Conservation (phyloP, 2,329 filamentous ascomycete genomes). For the Davidsoniella virescens region DNA sequence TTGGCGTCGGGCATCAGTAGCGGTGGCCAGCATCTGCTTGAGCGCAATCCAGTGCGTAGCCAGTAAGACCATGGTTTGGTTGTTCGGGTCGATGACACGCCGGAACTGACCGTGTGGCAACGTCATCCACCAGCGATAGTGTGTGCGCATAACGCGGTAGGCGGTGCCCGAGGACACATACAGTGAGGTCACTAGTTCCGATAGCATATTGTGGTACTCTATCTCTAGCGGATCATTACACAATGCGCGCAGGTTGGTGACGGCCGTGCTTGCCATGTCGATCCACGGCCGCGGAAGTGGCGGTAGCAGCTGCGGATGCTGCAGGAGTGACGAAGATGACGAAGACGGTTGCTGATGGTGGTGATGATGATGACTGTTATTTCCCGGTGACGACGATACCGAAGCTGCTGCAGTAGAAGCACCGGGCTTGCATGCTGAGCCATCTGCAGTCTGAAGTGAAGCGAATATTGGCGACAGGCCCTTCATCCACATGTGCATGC, state of each 20-base stretch:
- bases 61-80: slow-evolving; percentile 31
- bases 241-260: slow-evolving; percentile 28
- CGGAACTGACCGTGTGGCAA: slow-evolving; percentile 36
- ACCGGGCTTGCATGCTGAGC: background rate
- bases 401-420: background rate
- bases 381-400: background rate
- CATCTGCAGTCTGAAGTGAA: background rate
- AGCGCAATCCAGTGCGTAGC: slow-evolving; percentile 38
- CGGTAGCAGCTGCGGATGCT: slow-evolving; percentile 20
- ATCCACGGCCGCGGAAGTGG: slow-evolving; percentile 29
- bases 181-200: slow-evolving; percentile 33
- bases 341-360: background rate
- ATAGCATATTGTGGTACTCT: slow-evolving; percentile 29
- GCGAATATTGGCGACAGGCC: slow-evolving; percentile 33
- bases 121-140: slow-evolving; percentile 43
- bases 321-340: background rate
- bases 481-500: slow-evolving; percentile 35
- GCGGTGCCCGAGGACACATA: slow-evolving; percentile 30
- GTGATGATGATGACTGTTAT: background rate
- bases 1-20: slow-evolving; percentile 20
- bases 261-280: slow-evolving; percentile 28
- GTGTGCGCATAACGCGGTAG: slow-evolving; percentile 31
- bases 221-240: slow-evolving; percentile 28
- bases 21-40: slow-evolving; percentile 36
- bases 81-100: slow-evolving; percentile 29